Evolutionary conservation across 2,329 filamentous ascomycete species (phyloP).

Genomic region (Alternaria arbusti): DNA sequence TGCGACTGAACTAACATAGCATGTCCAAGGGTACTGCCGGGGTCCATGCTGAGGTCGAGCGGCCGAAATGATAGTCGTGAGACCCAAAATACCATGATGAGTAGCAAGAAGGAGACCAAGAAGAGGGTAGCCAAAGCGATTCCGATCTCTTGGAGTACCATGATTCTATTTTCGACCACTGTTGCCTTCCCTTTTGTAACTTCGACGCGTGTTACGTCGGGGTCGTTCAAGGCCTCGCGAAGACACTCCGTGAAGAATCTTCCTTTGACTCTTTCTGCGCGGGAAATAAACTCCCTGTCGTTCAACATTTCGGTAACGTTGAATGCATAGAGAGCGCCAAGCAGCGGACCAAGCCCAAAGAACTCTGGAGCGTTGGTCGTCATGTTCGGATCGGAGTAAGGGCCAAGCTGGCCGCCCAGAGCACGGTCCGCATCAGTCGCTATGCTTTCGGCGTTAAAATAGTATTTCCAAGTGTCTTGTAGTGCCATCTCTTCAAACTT

Average conservation of each 20-base stretch:
- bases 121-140: conserved; percentile 22
- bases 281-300: conserved; percentile 1
- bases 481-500: not conserved
- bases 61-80: conserved; percentile 19
- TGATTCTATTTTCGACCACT: conserved; percentile 14
- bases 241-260: conserved; percentile 24
- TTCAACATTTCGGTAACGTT: not conserved
- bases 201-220: not conserved
- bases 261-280: conserved; percentile 19
- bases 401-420: not conserved
- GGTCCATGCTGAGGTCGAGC: conserved; percentile 24
- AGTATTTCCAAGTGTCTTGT: not conserved
- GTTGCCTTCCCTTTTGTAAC: conserved; percentile 4
- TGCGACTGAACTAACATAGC: conserved; percentile 7
- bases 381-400: not conserved
- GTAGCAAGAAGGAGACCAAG: conserved; percentile 13
- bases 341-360: conserved; percentile 15
- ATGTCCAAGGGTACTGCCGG: conserved; percentile 20
- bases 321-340: conserved; percentile 14
- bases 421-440: not conserved
- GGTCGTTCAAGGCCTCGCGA: conserved; percentile 11
- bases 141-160: conserved; percentile 22
- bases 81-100: conserved; percentile 10
- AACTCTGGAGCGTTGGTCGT: not conserved
- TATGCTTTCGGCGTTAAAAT: not conserved